Percentiles rank a stretch among this genome's conserved stretches.
These are phyloP conservation scores for Trametes punicea DNA, from an alignment of 768 basidiomycete species.

Conservation along the genomic window DNA sequence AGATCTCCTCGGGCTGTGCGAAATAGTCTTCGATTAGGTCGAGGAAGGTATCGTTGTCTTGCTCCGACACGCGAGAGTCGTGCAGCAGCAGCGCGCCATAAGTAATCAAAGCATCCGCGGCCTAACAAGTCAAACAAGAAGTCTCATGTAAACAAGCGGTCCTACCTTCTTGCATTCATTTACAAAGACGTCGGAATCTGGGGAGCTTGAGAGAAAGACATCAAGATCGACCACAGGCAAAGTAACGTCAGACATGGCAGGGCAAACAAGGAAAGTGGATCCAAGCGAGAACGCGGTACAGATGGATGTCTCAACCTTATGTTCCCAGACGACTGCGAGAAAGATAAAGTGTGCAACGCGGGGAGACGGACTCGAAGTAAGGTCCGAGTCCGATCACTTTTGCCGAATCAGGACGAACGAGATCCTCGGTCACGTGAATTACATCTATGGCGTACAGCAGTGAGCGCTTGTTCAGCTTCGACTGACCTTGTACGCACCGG, in stretches of 20 bases:
- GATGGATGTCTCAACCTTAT: too few species aligned
- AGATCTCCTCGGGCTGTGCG: conserved; percentile 54
- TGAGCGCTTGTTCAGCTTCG: conserved; percentile 9
- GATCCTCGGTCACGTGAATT: conserved; percentile 4
- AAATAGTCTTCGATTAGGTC: conserved; percentile 96
- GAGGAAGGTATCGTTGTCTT: conserved; percentile 79
- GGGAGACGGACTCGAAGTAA: not conserved
- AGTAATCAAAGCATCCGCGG: conserved; percentile 74
- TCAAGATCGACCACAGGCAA: conserved; percentile 80
- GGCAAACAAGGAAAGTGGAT: not conserved
- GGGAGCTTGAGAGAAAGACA: conserved; percentile 51
- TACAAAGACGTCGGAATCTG: conserved; percentile 44
- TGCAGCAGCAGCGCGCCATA: conserved; percentile 86
- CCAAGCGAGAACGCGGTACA: too few species aligned
- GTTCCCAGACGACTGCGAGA: not conserved
- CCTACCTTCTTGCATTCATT: conserved; percentile 67
- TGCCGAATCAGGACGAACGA: conserved; percentile 2
- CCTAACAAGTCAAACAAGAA: conserved; percentile 49
- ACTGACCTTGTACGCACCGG: conserved; percentile 19
- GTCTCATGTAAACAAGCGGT: not conserved
- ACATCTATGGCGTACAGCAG: not conserved
- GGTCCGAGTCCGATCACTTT: too few species aligned
- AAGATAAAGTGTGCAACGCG: not conserved
- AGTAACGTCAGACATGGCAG: conserved; percentile 39
- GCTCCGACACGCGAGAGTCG: conserved; percentile 80